phyloP scores from a whole-genome alignment of 306 rosid species.

The Prunus mongolica region DNA sequence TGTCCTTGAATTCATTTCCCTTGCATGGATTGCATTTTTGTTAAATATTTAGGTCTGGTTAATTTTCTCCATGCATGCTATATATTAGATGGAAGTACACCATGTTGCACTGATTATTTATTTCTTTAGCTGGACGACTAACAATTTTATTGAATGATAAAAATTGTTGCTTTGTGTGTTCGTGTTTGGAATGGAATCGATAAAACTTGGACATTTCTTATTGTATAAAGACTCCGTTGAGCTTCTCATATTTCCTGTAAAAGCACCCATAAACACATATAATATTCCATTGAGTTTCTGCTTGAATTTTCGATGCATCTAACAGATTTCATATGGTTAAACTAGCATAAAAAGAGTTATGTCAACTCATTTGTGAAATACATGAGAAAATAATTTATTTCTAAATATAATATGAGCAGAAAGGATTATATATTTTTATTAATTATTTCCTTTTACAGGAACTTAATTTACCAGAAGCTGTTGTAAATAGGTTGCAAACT shows the following conservation, averaged over 20 bases:
- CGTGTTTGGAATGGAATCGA: not conserved
- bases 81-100: not conserved
- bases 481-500: constrained; percentile 90
- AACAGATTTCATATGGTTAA: not conserved
- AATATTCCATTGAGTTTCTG: not conserved
- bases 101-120: not conserved
- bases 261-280: too few relatives aligned
- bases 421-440: not conserved
- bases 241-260: not conserved
- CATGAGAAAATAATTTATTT: not conserved
- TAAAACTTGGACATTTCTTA: not conserved
- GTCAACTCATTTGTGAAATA: not conserved
- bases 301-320: not conserved
- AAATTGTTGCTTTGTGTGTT: not conserved
- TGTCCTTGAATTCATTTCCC: not conserved
- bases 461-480: constrained; percentile 71
- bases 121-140: not conserved
- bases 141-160: not conserved
- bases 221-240: not conserved
- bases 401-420: not conserved
- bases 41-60: not conserved
- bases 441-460: constrained; percentile 48
- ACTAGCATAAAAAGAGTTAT: not conserved
- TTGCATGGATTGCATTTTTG: not conserved
- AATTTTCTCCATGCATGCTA: not conserved